Base-by-base conservation (phyloP, 768 basidiomycete genomes). In the Galerina marginata region DNA sequence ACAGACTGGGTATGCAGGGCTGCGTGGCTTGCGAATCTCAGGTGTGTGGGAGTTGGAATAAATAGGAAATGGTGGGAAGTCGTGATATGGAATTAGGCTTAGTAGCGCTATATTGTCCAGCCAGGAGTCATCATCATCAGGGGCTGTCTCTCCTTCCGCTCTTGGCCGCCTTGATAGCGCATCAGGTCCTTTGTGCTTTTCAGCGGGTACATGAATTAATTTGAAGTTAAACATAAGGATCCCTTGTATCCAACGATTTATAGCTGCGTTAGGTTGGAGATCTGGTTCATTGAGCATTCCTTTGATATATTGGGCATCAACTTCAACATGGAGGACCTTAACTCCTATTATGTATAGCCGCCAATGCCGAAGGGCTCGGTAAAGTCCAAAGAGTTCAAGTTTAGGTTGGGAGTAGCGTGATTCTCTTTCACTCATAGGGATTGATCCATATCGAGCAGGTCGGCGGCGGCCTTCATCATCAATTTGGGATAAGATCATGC, bases 281-380 rank as follows among this genome's bases (percentile, higher is more conserved):
- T 75, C 73, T 0, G 71, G 75, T 15, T 71, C 67, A n/a, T 67
- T 69, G 23, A 72, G 25, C 72, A 75, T 75, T 20, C 69, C 69
- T 45, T 69, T 68, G 38, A 75, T 70, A 36, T 74, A 80, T 29
- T 67, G 64, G 15, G 71, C 71, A 45, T 74, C 69, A 0, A 71
- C 67, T 42, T 77, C 73, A 0, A 73, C 64, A 0, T 61, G 48
- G 0, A 70, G n/a, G 16, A 57, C 39, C 36, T 48, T 57, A 1
- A 39, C 56, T 2, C 38, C 56, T 4, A 49, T 20, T n/a, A 64
- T n/a, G 63, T 66, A 2, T 45, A 54, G 0, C 71, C 57, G 1
- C 76, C 65, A 29, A 72, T 61, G 20, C 20, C 20, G 20, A 20
- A 20, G 20, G 20, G 20, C 20, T 20, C 20, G 54, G 48, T 67